phyloP scores from a whole-genome alignment of 805 yeast genomes.

The Tanozyma kutaoensis region DNA sequence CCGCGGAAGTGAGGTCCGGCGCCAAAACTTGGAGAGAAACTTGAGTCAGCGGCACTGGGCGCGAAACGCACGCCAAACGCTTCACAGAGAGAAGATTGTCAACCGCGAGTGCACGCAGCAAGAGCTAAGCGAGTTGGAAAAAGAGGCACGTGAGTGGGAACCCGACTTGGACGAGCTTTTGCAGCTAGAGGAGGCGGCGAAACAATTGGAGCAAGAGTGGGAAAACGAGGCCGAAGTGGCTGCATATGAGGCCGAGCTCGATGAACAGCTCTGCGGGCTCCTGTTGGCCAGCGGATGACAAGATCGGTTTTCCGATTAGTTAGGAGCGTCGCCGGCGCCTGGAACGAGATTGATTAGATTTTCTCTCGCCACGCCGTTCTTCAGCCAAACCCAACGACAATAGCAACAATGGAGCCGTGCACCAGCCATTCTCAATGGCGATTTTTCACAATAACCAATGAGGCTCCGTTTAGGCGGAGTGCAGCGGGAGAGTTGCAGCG shows the following conservation, averaged over 20 bases:
- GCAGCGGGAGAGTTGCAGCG: too few relatives aligned
- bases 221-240: background rate
- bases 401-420: too few relatives aligned
- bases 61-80: conserved; percentile 3
- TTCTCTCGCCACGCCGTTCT: too few relatives aligned
- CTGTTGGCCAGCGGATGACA: too few relatives aligned
- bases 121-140: conserved; percentile 2
- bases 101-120: conserved; percentile 2
- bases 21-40: conserved; percentile 1
- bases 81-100: conserved; percentile 4
- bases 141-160: conserved; percentile 4
- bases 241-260: conserved; percentile 6
- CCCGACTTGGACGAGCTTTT: conserved; percentile 3
- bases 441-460: too few relatives aligned
- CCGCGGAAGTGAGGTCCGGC: background rate
- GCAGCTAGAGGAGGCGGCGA: conserved; percentile 3
- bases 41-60: conserved; percentile 3
- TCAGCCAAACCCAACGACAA: too few relatives aligned
- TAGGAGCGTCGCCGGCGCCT: too few relatives aligned
- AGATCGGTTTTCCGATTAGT: too few relatives aligned
- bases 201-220: conserved; percentile 1
- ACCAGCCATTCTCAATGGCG: too few relatives aligned
- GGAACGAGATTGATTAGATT: too few relatives aligned
- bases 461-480: too few relatives aligned
- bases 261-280: conserved; percentile 5